Evolutionary conservation across 148 eudicot species (phyloP).

Genomic region (Polygonum aviculare): DNA sequence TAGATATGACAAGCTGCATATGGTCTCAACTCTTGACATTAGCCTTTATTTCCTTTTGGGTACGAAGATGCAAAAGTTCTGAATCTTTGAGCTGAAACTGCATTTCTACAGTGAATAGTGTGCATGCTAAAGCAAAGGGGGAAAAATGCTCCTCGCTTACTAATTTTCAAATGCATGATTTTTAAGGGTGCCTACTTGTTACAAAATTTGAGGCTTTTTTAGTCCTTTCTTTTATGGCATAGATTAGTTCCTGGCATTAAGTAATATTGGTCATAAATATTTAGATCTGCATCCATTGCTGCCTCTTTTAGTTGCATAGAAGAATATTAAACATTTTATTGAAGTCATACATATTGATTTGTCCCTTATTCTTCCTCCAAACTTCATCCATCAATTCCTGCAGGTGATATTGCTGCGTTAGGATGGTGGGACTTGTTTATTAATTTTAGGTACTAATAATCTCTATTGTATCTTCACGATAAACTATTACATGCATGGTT

Average conservation of each 20-base stretch:
- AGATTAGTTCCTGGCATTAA: neutral
- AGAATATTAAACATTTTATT: neutral
- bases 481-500: constrained; percentile 1
- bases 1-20: neutral
- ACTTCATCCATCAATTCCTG: constrained; percentile 8
- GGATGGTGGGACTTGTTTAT: constrained; percentile 97
- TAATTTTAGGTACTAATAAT: constrained; percentile 59
- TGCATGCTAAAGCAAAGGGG: neutral
- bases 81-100: neutral
- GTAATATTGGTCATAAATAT: neutral
- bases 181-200: neutral
- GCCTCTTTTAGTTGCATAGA: neutral
- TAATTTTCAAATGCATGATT: neutral
- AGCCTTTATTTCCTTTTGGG: neutral
- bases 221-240: neutral
- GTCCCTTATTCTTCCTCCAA: neutral
- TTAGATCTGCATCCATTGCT: neutral
- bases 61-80: neutral
- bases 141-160: neutral
- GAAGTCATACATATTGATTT: neutral
- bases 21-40: neutral
- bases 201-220: neutral
- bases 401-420: constrained; percentile 77
- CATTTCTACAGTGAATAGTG: neutral
- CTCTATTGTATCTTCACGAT: neutral